Evolutionary conservation across 208 protist genomes (phyloP).

Genomic region (Leishmania arabica): DNA sequence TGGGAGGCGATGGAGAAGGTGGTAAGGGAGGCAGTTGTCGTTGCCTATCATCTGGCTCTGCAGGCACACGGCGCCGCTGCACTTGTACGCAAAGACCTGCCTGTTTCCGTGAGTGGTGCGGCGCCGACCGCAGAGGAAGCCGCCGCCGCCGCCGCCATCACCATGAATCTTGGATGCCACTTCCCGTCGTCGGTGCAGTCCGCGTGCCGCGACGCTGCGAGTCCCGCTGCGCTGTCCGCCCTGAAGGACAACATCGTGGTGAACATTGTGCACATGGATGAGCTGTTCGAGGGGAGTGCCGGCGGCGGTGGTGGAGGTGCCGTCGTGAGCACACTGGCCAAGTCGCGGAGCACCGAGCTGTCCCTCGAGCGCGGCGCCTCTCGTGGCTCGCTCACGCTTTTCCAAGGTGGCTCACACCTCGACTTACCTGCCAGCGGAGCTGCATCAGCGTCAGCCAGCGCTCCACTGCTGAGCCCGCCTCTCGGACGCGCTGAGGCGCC

Average conservation of each 20-base stretch:
- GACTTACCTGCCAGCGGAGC: slow-evolving; percentile 6
- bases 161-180: slow-evolving; percentile 24
- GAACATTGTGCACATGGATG: slow-evolving; percentile 32
- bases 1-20: slow-evolving; percentile 22
- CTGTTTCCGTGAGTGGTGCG: neutral
- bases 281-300: slow-evolving; percentile 18
- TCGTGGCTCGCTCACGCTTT: slow-evolving; percentile 9
- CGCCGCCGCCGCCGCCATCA: slow-evolving; percentile 8
- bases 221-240: slow-evolving; percentile 6
- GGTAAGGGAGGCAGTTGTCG: slow-evolving; percentile 17
- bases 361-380: neutral
- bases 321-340: slow-evolving; percentile 12
- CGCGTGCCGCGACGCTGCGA: slow-evolving; percentile 10
- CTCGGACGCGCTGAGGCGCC: slow-evolving; percentile 1
- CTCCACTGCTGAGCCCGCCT: neutral
- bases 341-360: slow-evolving; percentile 18
- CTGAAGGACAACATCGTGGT: slow-evolving; percentile 31
- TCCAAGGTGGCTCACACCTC: slow-evolving; percentile 2
- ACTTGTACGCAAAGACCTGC: neutral
- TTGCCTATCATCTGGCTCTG: slow-evolving; percentile 30
- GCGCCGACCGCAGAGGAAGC: neutral
- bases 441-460: neutral
- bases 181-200: slow-evolving; percentile 16
- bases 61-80: slow-evolving; percentile 17
- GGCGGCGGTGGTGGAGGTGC: neutral